A percentile compares a stretch with the other conserved stretches of the same genome.
These are phyloP conservation scores for Betula pendula DNA, from an alignment of 306 rosid species.

Conservation along the genomic window DNA sequence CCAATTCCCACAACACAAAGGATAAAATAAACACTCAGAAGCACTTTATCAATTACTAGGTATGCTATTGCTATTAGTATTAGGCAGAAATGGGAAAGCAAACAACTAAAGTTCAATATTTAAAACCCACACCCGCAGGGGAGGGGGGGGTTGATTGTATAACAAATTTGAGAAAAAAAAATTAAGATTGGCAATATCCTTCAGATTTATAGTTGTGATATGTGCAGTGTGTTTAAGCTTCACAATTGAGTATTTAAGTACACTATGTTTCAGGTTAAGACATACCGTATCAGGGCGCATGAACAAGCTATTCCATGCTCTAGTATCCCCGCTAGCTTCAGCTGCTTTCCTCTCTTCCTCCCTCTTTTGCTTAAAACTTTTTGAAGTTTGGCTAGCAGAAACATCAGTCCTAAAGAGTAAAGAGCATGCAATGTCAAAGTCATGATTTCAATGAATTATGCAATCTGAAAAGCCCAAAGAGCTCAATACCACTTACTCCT, in stretches of 20 bases:
- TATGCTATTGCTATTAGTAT: not conserved
- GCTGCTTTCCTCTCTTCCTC: conserved; percentile 76
- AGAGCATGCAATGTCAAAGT: conserved; percentile 28
- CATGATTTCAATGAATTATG: conserved; percentile 3
- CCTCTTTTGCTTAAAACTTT: conserved; percentile 67
- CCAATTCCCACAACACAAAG: conserved; percentile 8
- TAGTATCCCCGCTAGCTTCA: conserved; percentile 88
- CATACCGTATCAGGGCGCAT: conserved; percentile 92
- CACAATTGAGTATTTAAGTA: conserved; percentile 12
- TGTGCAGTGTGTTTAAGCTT: conserved; percentile 6
- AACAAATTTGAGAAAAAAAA: not conserved
- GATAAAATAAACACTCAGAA: conserved; percentile 4
- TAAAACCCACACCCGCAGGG: not conserved
- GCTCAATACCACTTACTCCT: conserved; percentile 49
- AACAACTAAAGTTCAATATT: not conserved
- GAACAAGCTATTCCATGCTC: conserved; percentile 93
- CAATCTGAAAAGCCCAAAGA: not conserved
- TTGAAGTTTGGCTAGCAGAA: conserved; percentile 44
- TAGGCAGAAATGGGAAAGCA: not conserved
- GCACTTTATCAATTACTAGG: conserved; percentile 12
- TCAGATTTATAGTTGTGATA: not conserved
- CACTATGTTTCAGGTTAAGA: conserved; percentile 15
- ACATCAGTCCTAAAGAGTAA: conserved; percentile 53
- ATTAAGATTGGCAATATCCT: not conserved
- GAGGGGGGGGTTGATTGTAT: not conserved